Evolutionary conservation across 1,284 basidiomycete genomes (phyloP).

Genomic region (Heimioporus punctisporus): DNA sequence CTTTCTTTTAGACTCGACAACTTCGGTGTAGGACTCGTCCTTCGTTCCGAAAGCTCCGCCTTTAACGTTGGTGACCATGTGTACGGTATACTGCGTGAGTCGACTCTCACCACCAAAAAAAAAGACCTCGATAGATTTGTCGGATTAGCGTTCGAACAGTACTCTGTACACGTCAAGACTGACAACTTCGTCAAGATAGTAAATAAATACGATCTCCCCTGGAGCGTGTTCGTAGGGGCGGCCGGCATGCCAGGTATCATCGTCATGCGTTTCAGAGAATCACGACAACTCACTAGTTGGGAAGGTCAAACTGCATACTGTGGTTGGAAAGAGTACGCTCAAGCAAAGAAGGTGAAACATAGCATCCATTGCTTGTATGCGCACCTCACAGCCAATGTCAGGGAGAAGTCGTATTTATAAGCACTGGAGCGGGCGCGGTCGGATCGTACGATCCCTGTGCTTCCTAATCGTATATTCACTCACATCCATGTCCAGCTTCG

Average conservation of each 20-base stretch:
- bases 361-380: not conserved
- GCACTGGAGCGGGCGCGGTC: conserved; percentile 20
- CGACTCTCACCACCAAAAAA: too few relatives aligned
- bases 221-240: conserved; percentile 21
- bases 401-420: conserved; percentile 22
- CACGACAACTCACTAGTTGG: not conserved
- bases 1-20: not conserved
- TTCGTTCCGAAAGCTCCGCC: conserved; percentile 31
- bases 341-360: conserved; percentile 14
- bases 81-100: conserved; percentile 13
- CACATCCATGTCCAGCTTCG: conserved; percentile 12
- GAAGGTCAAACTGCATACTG: conserved; percentile 24
- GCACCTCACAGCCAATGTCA: conserved; percentile 5
- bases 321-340: conserved; percentile 24
- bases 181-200: conserved; percentile 17
- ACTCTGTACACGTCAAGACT: conserved; percentile 22
- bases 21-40: conserved; percentile 22
- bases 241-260: conserved; percentile 22
- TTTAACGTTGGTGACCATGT: conserved; percentile 24
- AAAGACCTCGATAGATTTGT: not conserved
- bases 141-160: conserved; percentile 15
- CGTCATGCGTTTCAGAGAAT: too few relatives aligned
- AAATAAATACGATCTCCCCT: conserved; percentile 18
- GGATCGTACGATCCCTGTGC: conserved; percentile 20
- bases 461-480: not conserved